Base-by-base conservation (phyloP, 2,329 filamentous ascomycete species). In the Aspergillus brasiliensis region DNA sequence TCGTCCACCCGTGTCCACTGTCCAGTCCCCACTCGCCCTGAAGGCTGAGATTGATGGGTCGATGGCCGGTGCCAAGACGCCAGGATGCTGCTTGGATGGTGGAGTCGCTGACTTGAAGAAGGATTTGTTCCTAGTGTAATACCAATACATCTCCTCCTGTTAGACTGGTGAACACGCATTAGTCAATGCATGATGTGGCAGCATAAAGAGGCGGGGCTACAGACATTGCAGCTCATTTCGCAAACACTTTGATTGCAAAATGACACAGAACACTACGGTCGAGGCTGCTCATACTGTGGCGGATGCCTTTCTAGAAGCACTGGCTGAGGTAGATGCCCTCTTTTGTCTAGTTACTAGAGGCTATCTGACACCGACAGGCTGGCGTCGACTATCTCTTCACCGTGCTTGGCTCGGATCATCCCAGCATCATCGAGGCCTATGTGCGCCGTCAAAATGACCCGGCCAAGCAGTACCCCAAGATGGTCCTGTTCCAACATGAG, bases 381-480 rank as follows among this genome's bases (percentile, higher is more conserved):
- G 59, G 59, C 7, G 51, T 61, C 37, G 56, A 58, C 31, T 54
- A 61, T 21, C 51, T 61, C 37, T 61, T 61, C 46, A 54, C 56
- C 31, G 56, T 59, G 6, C 56, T 61, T 6, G 59, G 59, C 15
- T 61, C 59, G 4, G 59, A 61, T 25, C 59, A 61, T n/a, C 59
- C 59, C 13, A 61, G 59, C 28, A 59, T 61, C 38, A 61, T 61
- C 11, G 59, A 61, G 31, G 59, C 59, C 37, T 59, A 59, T 15
- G 52, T 61, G 10, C 57, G 56, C 21, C 56, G 59, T 23, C 59
- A 59, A 47, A 58, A 55, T 49, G 59, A 61, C 38, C 46, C 56
- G 11, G 27, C 56, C 17, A 15, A 46, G 11, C 51, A 53, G 13
- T 61, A 55, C 42, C 59, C 59, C 25, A 58, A 58, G 27, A 61